Percentiles rank a stretch among this genome's conserved stretches.
Conservation (phyloP, 2,329 filamentous ascomycete species). For the Elsinoe perseae region DNA sequence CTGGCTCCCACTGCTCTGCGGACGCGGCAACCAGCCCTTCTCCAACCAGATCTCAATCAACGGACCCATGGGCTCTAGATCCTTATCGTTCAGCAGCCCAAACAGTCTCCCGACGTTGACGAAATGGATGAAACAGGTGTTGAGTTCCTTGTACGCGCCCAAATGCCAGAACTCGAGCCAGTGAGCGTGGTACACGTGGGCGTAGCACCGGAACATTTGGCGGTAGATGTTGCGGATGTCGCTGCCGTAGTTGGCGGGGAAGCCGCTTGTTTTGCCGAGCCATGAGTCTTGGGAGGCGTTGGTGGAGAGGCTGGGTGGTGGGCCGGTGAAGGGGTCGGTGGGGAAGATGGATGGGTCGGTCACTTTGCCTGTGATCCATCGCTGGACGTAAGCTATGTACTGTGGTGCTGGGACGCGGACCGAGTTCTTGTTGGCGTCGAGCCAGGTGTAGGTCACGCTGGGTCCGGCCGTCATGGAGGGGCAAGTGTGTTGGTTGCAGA, state of each 20-base stretch:
- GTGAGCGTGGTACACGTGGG: conserved; percentile 46
- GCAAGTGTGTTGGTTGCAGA: conserved; percentile 78
- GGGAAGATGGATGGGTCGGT: conserved; percentile 86
- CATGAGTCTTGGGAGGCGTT: conserved; percentile 55
- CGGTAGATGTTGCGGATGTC: conserved; percentile 67
- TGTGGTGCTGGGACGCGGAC: conserved; percentile 87
- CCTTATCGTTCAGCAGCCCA: conserved; percentile 69
- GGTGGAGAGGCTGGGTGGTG: conserved; percentile 48
- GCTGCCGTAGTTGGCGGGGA: conserved; percentile 47
- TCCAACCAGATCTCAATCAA: conserved; percentile 86
- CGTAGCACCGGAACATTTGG: conserved; percentile 49
- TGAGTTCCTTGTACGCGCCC: conserved; percentile 42
- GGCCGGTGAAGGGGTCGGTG: conserved; percentile 66
- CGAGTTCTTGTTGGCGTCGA: conserved; percentile 77
- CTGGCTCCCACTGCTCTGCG: conserved; percentile 15
- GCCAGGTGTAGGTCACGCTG: conserved; percentile 95
- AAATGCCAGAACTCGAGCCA: conserved; percentile 47
- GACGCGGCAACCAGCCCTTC: conserved; percentile 69
- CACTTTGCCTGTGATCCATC: conserved; percentile 95
- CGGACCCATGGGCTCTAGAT: conserved; percentile 92
- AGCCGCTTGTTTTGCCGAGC: conserved; percentile 82
- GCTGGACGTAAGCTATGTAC: conserved; percentile 92
- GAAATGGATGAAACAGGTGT: conserved; percentile 48
- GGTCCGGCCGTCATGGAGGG: conserved; percentile 90
- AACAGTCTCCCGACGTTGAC: conserved; percentile 66